These are phyloP conservation scores for Macrolepiota fuliginosa DNA, from an alignment of 768 basidiomycete species.

Conservation along the genomic window DNA sequence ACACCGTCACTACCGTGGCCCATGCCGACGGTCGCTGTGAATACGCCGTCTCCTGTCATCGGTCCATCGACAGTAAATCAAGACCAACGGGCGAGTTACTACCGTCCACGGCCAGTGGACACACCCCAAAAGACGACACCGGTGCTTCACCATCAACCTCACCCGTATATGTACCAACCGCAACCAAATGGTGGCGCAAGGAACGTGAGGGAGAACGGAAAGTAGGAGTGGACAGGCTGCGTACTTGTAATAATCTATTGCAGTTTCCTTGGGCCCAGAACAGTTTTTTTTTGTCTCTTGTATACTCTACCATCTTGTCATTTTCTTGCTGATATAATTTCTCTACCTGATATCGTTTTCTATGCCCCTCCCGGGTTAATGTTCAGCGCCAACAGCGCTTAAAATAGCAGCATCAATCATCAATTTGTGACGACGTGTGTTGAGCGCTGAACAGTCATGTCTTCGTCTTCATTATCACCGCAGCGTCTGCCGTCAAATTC, in stretches of 20 bases:
- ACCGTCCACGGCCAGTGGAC: slow-evolving; percentile 39
- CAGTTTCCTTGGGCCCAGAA: neutral
- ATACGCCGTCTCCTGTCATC: slow-evolving; percentile 55
- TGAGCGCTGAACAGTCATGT: neutral
- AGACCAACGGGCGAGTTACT: slow-evolving; percentile 53
- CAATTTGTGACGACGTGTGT: neutral
- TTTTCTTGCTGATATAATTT: neutral
- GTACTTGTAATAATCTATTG: slow-evolving; percentile 1
- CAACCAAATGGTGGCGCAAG: slow-evolving; percentile 16
- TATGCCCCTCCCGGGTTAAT: neutral
- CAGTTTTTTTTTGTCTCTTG: neutral
- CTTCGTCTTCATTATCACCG: slow-evolving; percentile 1
- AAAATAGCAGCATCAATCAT: neutral
- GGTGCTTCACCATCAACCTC: slow-evolving; percentile 3
- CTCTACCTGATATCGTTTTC: neutral
- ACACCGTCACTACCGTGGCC: slow-evolving; percentile 54
- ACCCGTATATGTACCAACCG: slow-evolving; percentile 17
- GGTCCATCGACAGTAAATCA: slow-evolving; percentile 30
- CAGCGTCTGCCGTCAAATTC: neutral
- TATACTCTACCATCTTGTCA: neutral
- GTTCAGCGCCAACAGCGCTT: neutral
- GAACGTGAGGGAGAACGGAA: slow-evolving; percentile 30
- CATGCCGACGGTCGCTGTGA: slow-evolving; percentile 69
- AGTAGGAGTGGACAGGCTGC: slow-evolving; percentile 12
- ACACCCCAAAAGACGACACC: slow-evolving; percentile 21